Conservation (phyloP, 352 stramenopile genomes). For the Phytophthora citrophthora region DNA sequence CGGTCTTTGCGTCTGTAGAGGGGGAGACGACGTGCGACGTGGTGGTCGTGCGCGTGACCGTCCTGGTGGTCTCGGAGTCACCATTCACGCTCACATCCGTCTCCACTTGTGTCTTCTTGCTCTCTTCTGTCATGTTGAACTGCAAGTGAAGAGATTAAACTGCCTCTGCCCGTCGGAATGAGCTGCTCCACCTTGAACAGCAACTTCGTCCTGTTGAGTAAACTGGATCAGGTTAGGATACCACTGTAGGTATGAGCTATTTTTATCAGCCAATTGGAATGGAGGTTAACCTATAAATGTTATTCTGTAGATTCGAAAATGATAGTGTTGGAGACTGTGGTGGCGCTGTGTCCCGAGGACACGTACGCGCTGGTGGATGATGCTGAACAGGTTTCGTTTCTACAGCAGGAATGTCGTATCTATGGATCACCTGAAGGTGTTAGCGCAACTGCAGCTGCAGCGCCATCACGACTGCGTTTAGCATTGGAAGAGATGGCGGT, state of each 20-base stretch:
- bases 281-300: not conserved
- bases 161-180: not conserved
- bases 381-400: slow-evolving; percentile 6
- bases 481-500: slow-evolving; percentile 57
- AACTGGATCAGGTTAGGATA: not conserved
- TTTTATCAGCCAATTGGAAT: too few relatives aligned
- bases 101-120: slow-evolving; percentile 24
- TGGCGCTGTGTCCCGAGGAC: slow-evolving; percentile 14
- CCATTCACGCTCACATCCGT: slow-evolving; percentile 21
- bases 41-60: slow-evolving; percentile 6
- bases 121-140: slow-evolving; percentile 25
- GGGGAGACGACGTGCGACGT: slow-evolving; percentile 3
- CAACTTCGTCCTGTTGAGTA: slow-evolving; percentile 19
- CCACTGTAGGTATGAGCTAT: too few relatives aligned
- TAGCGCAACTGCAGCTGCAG: not conserved
- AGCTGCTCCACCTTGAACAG: not conserved
- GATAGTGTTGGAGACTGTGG: slow-evolving; percentile 16
- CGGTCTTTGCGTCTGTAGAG: slow-evolving; percentile 8
- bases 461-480: slow-evolving; percentile 36
- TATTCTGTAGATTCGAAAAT: not conserved
- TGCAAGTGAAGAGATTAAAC: slow-evolving; percentile 1
- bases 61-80: slow-evolving; percentile 14
- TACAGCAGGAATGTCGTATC: slow-evolving; percentile 36
- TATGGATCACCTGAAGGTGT: slow-evolving; percentile 31
- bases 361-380: slow-evolving; percentile 39